Evolutionary conservation across 306 rosid species (phyloP).

Genomic region (Morella rubra): DNA sequence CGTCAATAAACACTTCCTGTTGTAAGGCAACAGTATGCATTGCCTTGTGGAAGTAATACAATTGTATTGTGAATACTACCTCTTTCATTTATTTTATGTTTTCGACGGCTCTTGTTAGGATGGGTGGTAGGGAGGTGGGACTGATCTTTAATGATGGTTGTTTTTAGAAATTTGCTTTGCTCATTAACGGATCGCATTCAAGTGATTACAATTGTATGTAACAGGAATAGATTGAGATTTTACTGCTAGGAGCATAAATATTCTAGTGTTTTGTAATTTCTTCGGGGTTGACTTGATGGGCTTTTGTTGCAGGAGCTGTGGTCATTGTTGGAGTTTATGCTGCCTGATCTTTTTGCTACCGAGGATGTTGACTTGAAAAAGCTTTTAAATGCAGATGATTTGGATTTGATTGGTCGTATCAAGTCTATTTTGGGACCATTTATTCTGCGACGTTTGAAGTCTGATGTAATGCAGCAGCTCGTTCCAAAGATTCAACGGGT

Average conservation of each 20-base stretch:
- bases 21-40: neutral
- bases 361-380: conserved; percentile 94
- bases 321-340: conserved; percentile 94
- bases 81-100: neutral
- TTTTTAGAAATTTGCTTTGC: neutral
- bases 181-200: neutral
- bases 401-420: conserved; percentile 79
- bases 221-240: neutral
- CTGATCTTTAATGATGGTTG: neutral
- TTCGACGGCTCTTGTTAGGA: neutral
- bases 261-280: conserved; percentile 16
- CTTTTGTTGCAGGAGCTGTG: conserved; percentile 80
- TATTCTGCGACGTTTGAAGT: conserved; percentile 87
- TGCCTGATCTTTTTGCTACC: conserved; percentile 87
- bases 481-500: conserved; percentile 90
- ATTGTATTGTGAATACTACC: neutral
- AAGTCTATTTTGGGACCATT: conserved; percentile 96
- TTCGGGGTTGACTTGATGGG: conserved; percentile 23
- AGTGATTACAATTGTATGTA: neutral
- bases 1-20: neutral
- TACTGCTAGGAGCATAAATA: neutral
- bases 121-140: neutral
- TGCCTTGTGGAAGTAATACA: neutral
- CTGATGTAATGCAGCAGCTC: conserved; percentile 99
- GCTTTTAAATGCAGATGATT: conserved; percentile 69